These are phyloP conservation scores for Colletotrichum spaethianum DNA, from an alignment of 2,329 filamentous ascomycete species.

Conservation along the genomic window DNA sequence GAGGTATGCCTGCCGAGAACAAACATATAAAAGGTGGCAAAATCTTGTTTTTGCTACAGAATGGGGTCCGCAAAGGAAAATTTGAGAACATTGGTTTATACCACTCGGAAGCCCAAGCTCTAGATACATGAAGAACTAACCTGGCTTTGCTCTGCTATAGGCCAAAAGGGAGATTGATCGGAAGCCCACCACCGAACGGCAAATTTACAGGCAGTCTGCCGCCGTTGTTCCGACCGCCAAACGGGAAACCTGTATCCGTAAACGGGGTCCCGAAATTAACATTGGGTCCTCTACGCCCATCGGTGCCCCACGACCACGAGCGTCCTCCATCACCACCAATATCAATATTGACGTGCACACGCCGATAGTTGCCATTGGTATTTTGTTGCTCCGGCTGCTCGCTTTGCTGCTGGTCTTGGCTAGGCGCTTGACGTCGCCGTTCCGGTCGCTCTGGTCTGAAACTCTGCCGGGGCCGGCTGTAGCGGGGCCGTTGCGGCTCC, in stretches of 20 bases:
- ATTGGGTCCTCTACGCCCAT: constrained; percentile 8
- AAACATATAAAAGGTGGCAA: background rate
- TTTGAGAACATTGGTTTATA: background rate
- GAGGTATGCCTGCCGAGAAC: too few species aligned
- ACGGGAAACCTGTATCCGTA: constrained; percentile 8
- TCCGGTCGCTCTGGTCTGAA: background rate
- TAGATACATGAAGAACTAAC: background rate
- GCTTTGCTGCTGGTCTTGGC: constrained; percentile 10
- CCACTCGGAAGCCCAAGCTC: background rate
- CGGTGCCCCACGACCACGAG: constrained; percentile 24
- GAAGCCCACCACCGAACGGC: constrained; percentile 18
- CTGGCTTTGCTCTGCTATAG: background rate
- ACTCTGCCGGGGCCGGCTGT: constrained; percentile 15
- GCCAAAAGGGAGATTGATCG: constrained; percentile 33
- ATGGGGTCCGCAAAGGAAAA: too few species aligned
- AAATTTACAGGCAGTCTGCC: constrained; percentile 30
- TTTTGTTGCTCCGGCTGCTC: constrained; percentile 8
- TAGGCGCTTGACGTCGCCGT: constrained; percentile 5
- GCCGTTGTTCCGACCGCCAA: constrained; percentile 22
- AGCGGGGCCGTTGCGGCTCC: constrained; percentile 5
- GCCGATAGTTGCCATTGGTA: background rate
- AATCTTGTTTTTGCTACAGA: background rate
- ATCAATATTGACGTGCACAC: constrained; percentile 34
- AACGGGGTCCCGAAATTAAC: constrained; percentile 33
- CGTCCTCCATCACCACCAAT: constrained; percentile 21